Evolutionary conservation across 345 rosid species (phyloP).

Genomic region (Eucalyptus lansdowneana): DNA sequence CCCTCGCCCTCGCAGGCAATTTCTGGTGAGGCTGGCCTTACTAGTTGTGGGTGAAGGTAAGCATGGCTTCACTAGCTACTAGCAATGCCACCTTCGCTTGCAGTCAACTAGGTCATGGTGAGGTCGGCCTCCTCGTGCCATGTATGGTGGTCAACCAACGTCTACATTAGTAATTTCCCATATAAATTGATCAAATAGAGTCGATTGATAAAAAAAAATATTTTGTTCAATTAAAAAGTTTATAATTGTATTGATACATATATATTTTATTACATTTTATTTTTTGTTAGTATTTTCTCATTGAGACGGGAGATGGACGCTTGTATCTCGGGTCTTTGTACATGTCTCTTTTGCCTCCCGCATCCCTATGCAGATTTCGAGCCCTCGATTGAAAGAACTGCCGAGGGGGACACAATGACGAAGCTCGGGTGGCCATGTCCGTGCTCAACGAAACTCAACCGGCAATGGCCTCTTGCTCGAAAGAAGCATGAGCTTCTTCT

Average conservation of each 20-base stretch:
- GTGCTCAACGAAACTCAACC: neutral
- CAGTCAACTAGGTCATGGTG: accelerated
- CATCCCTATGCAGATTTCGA: neutral
- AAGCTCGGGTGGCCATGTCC: neutral
- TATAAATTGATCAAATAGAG: too few relatives aligned
- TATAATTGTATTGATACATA: too few relatives aligned
- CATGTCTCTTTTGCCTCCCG: neutral
- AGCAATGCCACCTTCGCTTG: accelerated
- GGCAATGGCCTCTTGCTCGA: neutral
- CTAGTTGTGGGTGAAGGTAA: neutral
- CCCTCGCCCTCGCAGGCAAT: accelerated
- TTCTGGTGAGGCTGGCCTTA: accelerated
- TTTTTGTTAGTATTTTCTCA: too few relatives aligned
- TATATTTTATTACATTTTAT: too few relatives aligned
- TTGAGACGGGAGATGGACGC: neutral
- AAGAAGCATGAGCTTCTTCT: neutral
- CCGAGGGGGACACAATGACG: neutral
- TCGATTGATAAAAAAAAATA: accelerated
- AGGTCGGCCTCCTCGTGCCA: accelerated
- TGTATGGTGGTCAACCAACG: accelerated
- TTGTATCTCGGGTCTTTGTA: neutral
- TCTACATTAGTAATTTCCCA: accelerated
- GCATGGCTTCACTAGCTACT: neutral
- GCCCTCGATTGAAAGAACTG: neutral
- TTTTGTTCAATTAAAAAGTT: too few relatives aligned